A percentile compares a stretch with the other conserved stretches of the same genome.
phyloP scores from a whole-genome alignment of 108 stramenopile genomes.

The Cyclotella cryptica region DNA sequence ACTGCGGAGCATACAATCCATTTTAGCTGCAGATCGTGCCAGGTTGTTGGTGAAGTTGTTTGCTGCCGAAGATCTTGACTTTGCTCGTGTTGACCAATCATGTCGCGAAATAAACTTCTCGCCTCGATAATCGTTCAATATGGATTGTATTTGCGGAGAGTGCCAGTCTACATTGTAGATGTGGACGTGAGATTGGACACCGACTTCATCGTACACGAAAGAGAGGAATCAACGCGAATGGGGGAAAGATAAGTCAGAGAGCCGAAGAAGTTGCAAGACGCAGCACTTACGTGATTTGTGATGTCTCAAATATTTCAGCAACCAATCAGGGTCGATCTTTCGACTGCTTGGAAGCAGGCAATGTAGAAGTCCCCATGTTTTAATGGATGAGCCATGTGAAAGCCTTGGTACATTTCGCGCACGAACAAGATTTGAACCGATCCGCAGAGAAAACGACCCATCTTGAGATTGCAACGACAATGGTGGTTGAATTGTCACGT shows the following conservation, averaged over 20 bases:
- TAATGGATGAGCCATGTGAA: not conserved
- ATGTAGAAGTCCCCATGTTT: conserved; percentile 12
- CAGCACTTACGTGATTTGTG: conserved; percentile 11
- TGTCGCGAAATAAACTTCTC: conserved; percentile 35
- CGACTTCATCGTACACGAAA: not conserved
- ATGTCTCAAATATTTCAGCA: conserved; percentile 38
- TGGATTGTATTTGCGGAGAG: conserved; percentile 33
- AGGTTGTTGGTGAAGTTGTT: not conserved
- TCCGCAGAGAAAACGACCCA: conserved; percentile 33
- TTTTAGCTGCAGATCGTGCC: conserved; percentile 33
- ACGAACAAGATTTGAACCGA: conserved; percentile 40
- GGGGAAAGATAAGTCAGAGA: not conserved
- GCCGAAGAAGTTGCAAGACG: not conserved
- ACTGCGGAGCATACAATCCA: conserved; percentile 38
- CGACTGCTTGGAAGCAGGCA: conserved; percentile 34
- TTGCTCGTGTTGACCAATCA: conserved; percentile 47
- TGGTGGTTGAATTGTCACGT: conserved; percentile 49
- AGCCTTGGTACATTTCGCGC: conserved; percentile 11
- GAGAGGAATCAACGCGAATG: too few species aligned
- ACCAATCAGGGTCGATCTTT: conserved; percentile 39
- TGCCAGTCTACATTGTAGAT: conserved; percentile 51
- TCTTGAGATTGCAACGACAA: conserved; percentile 36
- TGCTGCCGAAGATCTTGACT: conserved; percentile 32
- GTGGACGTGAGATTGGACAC: conserved; percentile 41
- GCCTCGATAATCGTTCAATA: conserved; percentile 19